Conservation (phyloP, 2,329 filamentous ascomycete species). For the Aspergillus sp. region DNA sequence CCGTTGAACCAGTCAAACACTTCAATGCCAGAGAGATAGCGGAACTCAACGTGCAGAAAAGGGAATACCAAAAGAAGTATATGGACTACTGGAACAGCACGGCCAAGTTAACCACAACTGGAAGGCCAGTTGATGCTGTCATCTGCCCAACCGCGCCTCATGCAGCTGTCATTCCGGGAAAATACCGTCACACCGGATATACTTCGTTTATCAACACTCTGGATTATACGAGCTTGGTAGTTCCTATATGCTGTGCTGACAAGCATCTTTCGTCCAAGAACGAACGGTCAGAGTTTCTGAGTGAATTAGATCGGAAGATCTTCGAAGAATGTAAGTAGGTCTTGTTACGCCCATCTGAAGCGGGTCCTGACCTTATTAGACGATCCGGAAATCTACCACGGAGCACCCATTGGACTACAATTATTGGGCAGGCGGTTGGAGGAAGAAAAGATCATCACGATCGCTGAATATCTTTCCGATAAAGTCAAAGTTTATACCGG, state of each 20-base stretch:
- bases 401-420: background rate
- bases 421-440: background rate
- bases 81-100: constrained; percentile 29
- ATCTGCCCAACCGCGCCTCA: constrained; percentile 43
- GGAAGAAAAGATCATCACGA: constrained; percentile 11
- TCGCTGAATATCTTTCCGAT: background rate
- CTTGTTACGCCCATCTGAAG: constrained; percentile 24
- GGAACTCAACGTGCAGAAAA: constrained; percentile 36
- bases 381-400: background rate
- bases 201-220: constrained; percentile 40
- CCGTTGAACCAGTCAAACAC: constrained; percentile 23
- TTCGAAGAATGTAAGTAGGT: background rate
- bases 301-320: background rate
- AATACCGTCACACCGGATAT: constrained; percentile 32
- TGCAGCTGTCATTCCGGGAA: constrained; percentile 39
- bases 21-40: constrained; percentile 21
- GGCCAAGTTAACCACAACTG: constrained; percentile 15
- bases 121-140: constrained; percentile 39
- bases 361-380: background rate
- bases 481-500: no score
- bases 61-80: constrained; percentile 39
- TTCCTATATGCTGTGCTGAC: constrained; percentile 49
- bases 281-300: background rate
- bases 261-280: constrained; percentile 26
- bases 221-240: constrained; percentile 46